Base-by-base conservation (phyloP, 1,139 yeast genomes). In the Zygosaccharomyces sapae region DNA sequence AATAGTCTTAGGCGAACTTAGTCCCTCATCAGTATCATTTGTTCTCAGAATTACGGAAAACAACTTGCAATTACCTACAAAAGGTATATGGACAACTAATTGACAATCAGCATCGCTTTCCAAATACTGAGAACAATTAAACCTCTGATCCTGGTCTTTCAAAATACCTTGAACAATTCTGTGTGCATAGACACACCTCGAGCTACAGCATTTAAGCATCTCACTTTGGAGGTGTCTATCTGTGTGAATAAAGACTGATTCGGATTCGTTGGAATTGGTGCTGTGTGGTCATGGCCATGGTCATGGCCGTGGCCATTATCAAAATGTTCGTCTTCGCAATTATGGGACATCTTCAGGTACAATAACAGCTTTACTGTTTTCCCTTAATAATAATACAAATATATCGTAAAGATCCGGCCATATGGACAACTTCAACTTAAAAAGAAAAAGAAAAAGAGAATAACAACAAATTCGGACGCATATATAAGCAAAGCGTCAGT, bases 51-150 rank as follows among this genome's bases (percentile, higher is more conserved):
- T 76, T 4, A 90, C 58, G 1, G 96, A 85, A 61, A 79, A 86
- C 38, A 90, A 68, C 62, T 85, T 86, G 39, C 86, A 90, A 30
- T 77, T 70, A 0, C 87, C 87, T 13, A 84, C 81, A 56, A 88
- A 90, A 57, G 96, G 97, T 25, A 92, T 77, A 51, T 79, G 77
- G 27, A 90, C 60, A 40, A 90, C 76, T 59, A 90, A 55, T 62
- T 90, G 96, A 49, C 83, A 79, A 61, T 92, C 97, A 3, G 86
- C 81, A 63, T 90, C 97, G 1, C 90, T 81, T 58, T 76, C 77
- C 33, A 89, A 69, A 33, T 72, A 73, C 7, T 80, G 80, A 20
- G 66, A 65, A 22, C 77, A 57, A 39, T 67, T 56, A 57, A 73
- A 77, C 58, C 69, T 76, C 22, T 70, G 64, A 7, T 66, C 70